Evolutionary conservation across 768 basidiomycete species (phyloP).

Genomic region (Phlegmacium glaucopus): DNA sequence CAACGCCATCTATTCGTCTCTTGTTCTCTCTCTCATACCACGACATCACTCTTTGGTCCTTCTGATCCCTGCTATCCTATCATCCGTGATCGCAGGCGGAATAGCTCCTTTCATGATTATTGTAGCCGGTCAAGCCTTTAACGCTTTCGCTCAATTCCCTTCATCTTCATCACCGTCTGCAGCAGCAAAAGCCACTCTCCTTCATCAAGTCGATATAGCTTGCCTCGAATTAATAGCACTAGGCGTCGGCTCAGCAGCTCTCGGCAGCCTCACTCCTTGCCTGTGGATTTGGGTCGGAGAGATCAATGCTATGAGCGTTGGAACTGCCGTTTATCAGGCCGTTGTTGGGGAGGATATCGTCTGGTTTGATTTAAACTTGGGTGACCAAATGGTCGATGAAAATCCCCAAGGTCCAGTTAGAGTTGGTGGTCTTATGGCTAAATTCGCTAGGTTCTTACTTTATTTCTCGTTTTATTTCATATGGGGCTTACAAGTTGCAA

Average conservation of each 20-base stretch:
- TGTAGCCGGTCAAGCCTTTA: slow-evolving; percentile 75
- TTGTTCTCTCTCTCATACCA: slow-evolving; percentile 67
- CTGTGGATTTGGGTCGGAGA: slow-evolving; percentile 92
- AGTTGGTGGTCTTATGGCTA: slow-evolving; percentile 88
- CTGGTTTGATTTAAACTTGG: slow-evolving; percentile 97
- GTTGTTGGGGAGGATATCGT: slow-evolving; percentile 72
- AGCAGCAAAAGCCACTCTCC: slow-evolving; percentile 49
- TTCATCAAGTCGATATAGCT: slow-evolving; percentile 54
- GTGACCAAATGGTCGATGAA: slow-evolving; percentile 24
- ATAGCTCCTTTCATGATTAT: slow-evolving; percentile 86
- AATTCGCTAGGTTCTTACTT: slow-evolving; percentile 67
- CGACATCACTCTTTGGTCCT: slow-evolving; percentile 52
- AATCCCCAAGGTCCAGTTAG: slow-evolving; percentile 50
- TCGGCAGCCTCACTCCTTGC: slow-evolving; percentile 72
- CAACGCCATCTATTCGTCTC: slow-evolving; percentile 51
- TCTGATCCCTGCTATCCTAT: slow-evolving; percentile 59
- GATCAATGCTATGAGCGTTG: slow-evolving; percentile 63
- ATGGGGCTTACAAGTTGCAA: too few species aligned
- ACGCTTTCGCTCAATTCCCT: slow-evolving; percentile 52
- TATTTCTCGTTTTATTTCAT: background rate
- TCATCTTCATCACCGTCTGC: too few species aligned
- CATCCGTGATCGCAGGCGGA: slow-evolving; percentile 63
- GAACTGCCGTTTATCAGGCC: slow-evolving; percentile 64
- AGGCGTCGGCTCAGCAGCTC: slow-evolving; percentile 58
- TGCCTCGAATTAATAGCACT: slow-evolving; percentile 67